Percentiles rank a stretch among this genome's conserved stretches.
These are phyloP conservation scores for Vicia villosa DNA, from an alignment of 306 rosid species.

Conservation along the genomic window DNA sequence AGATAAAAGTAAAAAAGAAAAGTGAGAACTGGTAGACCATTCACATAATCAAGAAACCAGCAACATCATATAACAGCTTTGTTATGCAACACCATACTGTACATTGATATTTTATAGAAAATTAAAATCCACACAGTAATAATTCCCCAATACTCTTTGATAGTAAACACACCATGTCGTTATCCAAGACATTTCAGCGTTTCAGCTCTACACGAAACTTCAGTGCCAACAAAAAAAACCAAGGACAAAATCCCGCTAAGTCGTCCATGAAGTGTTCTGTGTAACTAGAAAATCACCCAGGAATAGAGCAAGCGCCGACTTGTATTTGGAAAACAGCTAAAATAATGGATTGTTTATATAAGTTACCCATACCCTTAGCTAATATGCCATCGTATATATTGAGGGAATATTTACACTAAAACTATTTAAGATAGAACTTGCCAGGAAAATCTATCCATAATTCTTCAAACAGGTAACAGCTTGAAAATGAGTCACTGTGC, in stretches of 20 bases:
- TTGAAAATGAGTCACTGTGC: constrained; percentile 27
- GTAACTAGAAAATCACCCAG: constrained; percentile 31
- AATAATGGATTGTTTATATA: constrained; percentile 31
- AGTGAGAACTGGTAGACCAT: too few species aligned
- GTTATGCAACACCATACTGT: constrained; percentile 47
- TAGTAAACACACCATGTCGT: constrained; percentile 37
- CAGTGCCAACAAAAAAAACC: constrained; percentile 29
- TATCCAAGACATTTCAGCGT: constrained; percentile 27
- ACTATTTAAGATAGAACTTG: constrained; percentile 40
- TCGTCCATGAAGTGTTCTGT: constrained; percentile 29
- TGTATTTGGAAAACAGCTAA: constrained; percentile 36
- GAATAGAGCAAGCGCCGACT: constrained; percentile 32
- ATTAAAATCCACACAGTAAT: constrained; percentile 49
- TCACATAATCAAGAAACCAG: constrained; percentile 1
- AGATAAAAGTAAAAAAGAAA: too few species aligned
- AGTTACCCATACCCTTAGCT: constrained; percentile 32
- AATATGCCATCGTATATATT: constrained; percentile 20
- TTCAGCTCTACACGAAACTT: constrained; percentile 36
- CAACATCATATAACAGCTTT: constrained; percentile 28
- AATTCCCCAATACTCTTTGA: constrained; percentile 38
- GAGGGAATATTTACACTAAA: constrained; percentile 50
- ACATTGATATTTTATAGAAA: constrained; percentile 40
- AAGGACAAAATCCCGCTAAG: constrained; percentile 9
- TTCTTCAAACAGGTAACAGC: constrained; percentile 42
- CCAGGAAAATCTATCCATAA: constrained; percentile 37